phyloP scores from a whole-genome alignment of 345 rosid species.

The Rhizophora mangle region DNA sequence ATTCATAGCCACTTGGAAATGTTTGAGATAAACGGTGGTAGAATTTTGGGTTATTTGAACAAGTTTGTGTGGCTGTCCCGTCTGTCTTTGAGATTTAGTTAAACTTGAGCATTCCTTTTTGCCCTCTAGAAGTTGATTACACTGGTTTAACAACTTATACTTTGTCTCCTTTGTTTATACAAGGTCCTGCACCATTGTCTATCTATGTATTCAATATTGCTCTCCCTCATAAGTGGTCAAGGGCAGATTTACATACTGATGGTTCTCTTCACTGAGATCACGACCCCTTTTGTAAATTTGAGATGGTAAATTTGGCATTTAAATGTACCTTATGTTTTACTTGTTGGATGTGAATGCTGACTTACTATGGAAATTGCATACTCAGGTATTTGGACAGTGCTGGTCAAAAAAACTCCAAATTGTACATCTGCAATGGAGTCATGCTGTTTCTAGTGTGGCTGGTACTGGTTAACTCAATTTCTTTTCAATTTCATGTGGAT shows the following conservation, averaged over 20 bases:
- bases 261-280: conserved; percentile 75
- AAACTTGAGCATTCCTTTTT: background rate
- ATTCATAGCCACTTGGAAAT: background rate
- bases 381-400: conserved; percentile 76
- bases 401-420: conserved; percentile 58
- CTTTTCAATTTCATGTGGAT: conserved; percentile 7
- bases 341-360: background rate
- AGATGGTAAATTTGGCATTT: conserved; percentile 55
- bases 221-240: conserved; percentile 69
- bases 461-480: conserved; percentile 44
- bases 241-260: conserved; percentile 71
- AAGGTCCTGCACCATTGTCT: conserved; percentile 78
- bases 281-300: conserved; percentile 76
- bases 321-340: background rate
- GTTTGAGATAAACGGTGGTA: background rate
- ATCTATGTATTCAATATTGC: conserved; percentile 63
- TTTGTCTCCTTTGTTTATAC: conserved; percentile 1
- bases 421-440: conserved; percentile 60
- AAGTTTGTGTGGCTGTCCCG: background rate
- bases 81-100: background rate
- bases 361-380: conserved; percentile 5
- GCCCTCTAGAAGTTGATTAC: background rate
- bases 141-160: background rate
- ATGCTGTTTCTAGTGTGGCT: conserved; percentile 81
- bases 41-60: conserved; percentile 1